These are phyloP conservation scores for Spongiforma sp. DNA, from an alignment of 1,284 basidiomycete species.

Conservation along the genomic window DNA sequence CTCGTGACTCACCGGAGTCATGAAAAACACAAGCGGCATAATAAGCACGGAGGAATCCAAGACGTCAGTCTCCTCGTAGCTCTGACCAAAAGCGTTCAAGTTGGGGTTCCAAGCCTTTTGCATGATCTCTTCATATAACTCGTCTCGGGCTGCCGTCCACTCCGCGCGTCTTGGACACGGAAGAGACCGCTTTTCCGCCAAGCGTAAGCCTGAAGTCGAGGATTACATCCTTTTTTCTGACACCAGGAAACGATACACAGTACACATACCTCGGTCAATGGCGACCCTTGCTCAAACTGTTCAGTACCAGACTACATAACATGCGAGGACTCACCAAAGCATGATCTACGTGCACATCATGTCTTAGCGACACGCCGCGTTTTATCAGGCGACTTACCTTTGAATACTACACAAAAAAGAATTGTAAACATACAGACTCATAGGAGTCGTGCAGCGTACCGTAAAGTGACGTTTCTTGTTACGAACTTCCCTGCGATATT, in stretches of 20 bases:
- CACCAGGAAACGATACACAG: neutral
- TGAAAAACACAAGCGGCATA: constrained; percentile 91
- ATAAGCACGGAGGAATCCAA: constrained; percentile 80
- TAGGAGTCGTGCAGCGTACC: constrained; percentile 45
- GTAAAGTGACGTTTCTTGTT: constrained; percentile 85
- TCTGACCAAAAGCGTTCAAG: constrained; percentile 73
- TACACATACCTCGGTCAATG: constrained; percentile 74
- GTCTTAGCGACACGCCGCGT: constrained; percentile 9
- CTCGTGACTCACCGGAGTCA: constrained; percentile 59
- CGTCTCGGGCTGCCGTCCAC: constrained; percentile 80
- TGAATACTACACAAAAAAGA: constrained; percentile 66
- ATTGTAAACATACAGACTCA: constrained; percentile 11
- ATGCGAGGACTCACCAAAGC: constrained; percentile 67
- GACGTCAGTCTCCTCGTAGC: constrained; percentile 74
- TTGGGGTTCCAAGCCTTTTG: constrained; percentile 77
- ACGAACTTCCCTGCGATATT: constrained; percentile 76
- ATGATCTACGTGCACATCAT: constrained; percentile 61
- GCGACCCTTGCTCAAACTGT: constrained; percentile 71
- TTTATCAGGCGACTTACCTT: constrained; percentile 57
- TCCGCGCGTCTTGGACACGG: constrained; percentile 73
- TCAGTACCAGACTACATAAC: constrained; percentile 9
- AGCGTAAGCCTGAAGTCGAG: constrained; percentile 68
- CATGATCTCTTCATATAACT: constrained; percentile 88
- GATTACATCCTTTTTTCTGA: neutral
- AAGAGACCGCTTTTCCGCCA: constrained; percentile 88